Base-by-base conservation (phyloP, 306 rosid species). In the Trifolium subterraneum region DNA sequence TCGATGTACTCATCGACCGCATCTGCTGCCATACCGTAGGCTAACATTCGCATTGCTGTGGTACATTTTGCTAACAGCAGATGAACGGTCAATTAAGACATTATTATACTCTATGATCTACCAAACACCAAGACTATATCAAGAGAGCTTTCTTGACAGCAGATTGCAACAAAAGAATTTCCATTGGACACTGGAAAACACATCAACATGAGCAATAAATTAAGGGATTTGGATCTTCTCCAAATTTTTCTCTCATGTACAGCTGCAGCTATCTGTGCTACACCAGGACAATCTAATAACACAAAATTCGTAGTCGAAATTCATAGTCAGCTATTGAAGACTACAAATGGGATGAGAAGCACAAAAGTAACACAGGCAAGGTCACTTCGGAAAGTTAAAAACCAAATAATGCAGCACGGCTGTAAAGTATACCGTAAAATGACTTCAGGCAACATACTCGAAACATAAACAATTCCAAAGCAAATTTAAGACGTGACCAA, bases 401-500 rank as follows among this genome's bases (percentile, higher is more conserved):
- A 48, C 3, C 55, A n/a, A 56, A 20, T 12, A 23, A 56, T 11
- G 15, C 60, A 23, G 62, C 62, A 22, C 8, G 1, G 9, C 35
- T 22, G 48, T 11, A 11, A 42, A 42, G 33, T 23, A 11, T 56
- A 55, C 29, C 41, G n/a, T 29, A 60, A 29, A 60, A 14, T 15
- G 42, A 60, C 41, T 14, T n/a, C 6, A 4, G n/a, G 3, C 7
- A 33, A 61, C 23, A 61, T 36, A 27, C 41, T 29, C 15, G 35
- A 20, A 33, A 33, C 16, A 62, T n/a, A 15, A n/a, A 7, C 23
- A 62, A 35, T n/a, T 16, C 44, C 23, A 33, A 33, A 61, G 25
- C 67, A 33, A 59, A 59, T 59, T 23, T 27, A 59, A 35, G 67
- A 61, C 23, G 45, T 33, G 67, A 33, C 12, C 8, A 29, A 62